Percentiles rank a stretch among this genome's conserved stretches.
Evolutionary conservation across 768 basidiomycete genomes (phyloP).

Genomic region (Zangia roseola): DNA sequence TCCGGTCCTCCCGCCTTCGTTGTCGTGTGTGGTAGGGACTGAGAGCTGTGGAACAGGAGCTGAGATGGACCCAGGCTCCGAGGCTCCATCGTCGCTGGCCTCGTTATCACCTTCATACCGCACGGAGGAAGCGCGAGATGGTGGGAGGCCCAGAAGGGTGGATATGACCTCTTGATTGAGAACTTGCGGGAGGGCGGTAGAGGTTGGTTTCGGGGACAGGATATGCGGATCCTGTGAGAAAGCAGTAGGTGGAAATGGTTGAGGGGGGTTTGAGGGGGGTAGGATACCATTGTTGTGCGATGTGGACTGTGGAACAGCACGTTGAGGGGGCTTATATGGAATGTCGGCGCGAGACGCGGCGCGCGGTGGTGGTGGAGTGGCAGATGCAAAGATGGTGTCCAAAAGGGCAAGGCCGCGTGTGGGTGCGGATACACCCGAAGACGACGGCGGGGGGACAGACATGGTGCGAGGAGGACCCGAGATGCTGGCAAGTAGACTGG

Average conservation of each 20-base stretch:
- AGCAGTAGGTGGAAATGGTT: constrained; percentile 16
- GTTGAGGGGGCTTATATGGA: constrained; percentile 19
- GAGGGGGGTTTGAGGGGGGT: constrained; percentile 7
- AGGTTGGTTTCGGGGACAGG: constrained; percentile 56
- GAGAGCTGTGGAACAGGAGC: constrained; percentile 39
- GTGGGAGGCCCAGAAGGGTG: constrained; percentile 55
- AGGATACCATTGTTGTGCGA: constrained; percentile 5
- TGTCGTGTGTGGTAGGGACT: constrained; percentile 16
- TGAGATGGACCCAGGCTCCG: constrained; percentile 39
- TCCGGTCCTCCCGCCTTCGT: constrained; percentile 16
- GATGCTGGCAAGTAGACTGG: constrained; percentile 46
- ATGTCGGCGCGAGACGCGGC: constrained; percentile 16
- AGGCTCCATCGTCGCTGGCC: constrained; percentile 32
- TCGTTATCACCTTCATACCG: constrained; percentile 63
- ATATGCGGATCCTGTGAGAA: constrained; percentile 38
- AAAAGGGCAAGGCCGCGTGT: constrained; percentile 59
- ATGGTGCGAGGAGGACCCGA: constrained; percentile 40
- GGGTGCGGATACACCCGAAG: constrained; percentile 26
- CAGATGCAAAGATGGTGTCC: constrained; percentile 75
- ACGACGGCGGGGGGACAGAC: constrained; percentile 28
- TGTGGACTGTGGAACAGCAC: constrained; percentile 11
- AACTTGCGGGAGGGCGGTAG: constrained; percentile 56
- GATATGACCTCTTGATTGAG: constrained; percentile 71
- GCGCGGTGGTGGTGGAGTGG: constrained; percentile 32
- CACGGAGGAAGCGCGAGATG: constrained; percentile 38